Base-by-base conservation (phyloP, 2,329 filamentous ascomycete species). In the Colletotrichum acutatum region DNA sequence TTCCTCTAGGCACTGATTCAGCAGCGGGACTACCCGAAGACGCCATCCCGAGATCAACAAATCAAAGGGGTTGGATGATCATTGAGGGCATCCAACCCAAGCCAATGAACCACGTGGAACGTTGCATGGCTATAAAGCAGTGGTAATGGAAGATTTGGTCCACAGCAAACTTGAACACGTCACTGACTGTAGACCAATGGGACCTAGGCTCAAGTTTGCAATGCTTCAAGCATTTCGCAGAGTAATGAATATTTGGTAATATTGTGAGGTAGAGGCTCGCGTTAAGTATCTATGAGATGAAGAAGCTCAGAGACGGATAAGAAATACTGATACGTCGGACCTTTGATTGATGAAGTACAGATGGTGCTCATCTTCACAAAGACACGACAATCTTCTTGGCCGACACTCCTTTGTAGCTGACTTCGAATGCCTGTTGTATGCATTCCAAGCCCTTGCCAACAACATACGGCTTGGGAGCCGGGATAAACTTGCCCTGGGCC, bases 391-490 rank as follows among this genome's bases (percentile, higher is more conserved):
- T 37, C 67, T 80, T 80, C 4, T 66, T 74, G 5, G 74, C 79
- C 30, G 76, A 77, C 3, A 79, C 78, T 9, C 79, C 78, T 22
- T 75, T 74, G 63, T 74, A 75, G 16, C 68, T 75, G 19, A 66
- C 63, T 16, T 77, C 72, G 34, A 79, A 64, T 0, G 75, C 79
- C 30, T 71, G 61, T 16, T 80, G 74, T 6, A 80, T 64, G 28
- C 56, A 65, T 24, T 75, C 77, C 30, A 80, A 62, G 0, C 78
- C 79, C 12, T 76, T 75, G 1, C 79, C 78, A 46, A 78, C 72
- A 5, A 79, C 72, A 4, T 62, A 70, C 5, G 77, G 72, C 30
- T 75, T 70, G 5, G 78, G 77, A 0, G 79, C 70, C 22, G 74
- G 75, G 49, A 76, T 68, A 11, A 79, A 71, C 24, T 52, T 72